Evolutionary conservation across 225 moss, liverwort and hornwort genomes (phyloP).

Genomic region (Bryum argenteum): DNA sequence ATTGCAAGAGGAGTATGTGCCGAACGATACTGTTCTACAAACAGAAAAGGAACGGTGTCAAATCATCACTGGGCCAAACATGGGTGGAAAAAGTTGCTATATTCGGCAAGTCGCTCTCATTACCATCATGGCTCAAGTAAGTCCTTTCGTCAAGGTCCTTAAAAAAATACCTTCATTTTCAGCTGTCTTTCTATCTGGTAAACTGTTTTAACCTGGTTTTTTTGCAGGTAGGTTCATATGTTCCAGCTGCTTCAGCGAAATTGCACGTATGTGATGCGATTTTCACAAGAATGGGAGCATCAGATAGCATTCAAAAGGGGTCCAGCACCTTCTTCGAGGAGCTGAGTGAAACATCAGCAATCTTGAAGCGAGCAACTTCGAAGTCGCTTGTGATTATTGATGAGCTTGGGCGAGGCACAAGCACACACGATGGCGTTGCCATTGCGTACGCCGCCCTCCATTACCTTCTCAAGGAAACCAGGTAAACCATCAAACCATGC

Average conservation of each 20-base stretch:
- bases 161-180: neutral
- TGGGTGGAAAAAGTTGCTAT: constrained; percentile 99
- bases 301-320: constrained; percentile 89
- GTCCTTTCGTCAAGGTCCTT: neutral
- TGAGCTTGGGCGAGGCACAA: constrained; percentile 95
- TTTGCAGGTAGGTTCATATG: constrained; percentile 85
- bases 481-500: constrained; percentile 29
- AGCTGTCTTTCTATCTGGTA: neutral
- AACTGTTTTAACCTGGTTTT: constrained; percentile 7
- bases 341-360: constrained; percentile 90
- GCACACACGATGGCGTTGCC: constrained; percentile 99
- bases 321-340: constrained; percentile 98
- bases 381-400: constrained; percentile 94
- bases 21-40: constrained; percentile 81
- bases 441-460: constrained; percentile 93
- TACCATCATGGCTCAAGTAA: constrained; percentile 97
- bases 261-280: constrained; percentile 91
- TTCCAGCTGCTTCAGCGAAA: constrained; percentile 84
- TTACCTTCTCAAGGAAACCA: constrained; percentile 76
- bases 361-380: constrained; percentile 74
- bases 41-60: constrained; percentile 74
- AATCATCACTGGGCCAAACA: constrained; percentile 97
- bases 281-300: constrained; percentile 96
- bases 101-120: constrained; percentile 98
- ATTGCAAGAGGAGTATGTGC: constrained; percentile 86